phyloP scores from a whole-genome alignment of 1,284 basidiomycete genomes.

The Trametes pubescens region DNA sequence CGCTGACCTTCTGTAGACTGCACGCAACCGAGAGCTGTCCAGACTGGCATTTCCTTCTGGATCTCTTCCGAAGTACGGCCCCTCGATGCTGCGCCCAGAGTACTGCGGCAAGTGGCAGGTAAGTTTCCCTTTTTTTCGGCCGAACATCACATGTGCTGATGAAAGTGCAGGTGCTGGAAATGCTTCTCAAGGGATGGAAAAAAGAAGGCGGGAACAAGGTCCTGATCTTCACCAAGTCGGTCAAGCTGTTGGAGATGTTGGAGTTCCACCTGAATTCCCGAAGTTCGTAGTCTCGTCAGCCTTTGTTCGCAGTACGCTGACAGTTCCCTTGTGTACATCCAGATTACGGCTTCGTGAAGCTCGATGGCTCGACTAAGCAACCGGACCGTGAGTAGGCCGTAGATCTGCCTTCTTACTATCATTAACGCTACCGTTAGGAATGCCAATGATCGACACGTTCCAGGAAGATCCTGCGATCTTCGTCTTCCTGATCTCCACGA shows the following conservation, averaged over 20 bases:
- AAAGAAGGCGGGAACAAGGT: conserved; percentile 76
- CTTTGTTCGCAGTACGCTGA: not conserved
- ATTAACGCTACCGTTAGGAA: conserved; percentile 56
- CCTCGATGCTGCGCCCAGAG: conserved; percentile 64
- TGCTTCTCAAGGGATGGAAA: conserved; percentile 71
- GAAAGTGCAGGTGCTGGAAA: conserved; percentile 63
- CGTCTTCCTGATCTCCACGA: conserved; percentile 82
- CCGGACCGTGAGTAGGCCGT: conserved; percentile 60
- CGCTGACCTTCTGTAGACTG: conserved; percentile 47
- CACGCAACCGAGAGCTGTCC: conserved; percentile 66
- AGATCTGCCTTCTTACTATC: not conserved
- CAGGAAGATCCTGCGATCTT: conserved; percentile 78
- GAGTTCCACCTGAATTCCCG: conserved; percentile 69
- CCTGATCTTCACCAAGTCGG: conserved; percentile 86
- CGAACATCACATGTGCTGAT: conserved; percentile 1
- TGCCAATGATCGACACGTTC: conserved; percentile 84
- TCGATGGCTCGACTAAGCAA: conserved; percentile 78
- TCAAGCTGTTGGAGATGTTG: conserved; percentile 83
- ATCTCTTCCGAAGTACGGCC: conserved; percentile 64
- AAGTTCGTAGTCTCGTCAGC: conserved; percentile 46
- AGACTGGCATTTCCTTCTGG: conserved; percentile 64
- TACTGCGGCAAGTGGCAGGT: conserved; percentile 90
- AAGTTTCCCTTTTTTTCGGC: conserved; percentile 34
- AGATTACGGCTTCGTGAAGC: conserved; percentile 72
- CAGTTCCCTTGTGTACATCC: not conserved